Evolutionary conservation across 495 filamentous ascomycete species (phyloP), one percentile per base, ranked within the genome.

Genomic region (Paragyromitra xinjiangensis): DNA sequence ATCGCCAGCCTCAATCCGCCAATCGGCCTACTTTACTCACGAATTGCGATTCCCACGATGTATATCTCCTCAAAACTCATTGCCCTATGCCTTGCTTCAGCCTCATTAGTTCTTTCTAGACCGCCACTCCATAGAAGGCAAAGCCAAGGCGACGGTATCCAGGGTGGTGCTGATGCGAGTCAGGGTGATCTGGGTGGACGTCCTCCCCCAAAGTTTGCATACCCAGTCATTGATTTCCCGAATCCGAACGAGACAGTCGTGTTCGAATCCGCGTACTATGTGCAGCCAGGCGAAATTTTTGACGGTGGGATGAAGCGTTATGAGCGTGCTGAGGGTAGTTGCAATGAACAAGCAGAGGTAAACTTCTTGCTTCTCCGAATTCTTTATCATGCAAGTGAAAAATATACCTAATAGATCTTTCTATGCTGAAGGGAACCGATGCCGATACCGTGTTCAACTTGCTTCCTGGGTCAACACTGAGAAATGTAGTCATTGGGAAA

Each of bases 341-440:
- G 87, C 44, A 78, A 80, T 9, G 87, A 86, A 77, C 86, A 87
- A 42, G 85, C 88, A 51, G 87, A 88, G 83, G 73, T 75, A 29
- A 45, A 34, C 12, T 24, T 12, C 9, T 51, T 37, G 42, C 16
- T 14, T 40, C 42, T 16, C 6, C 34, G 1, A 19, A 45, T 3
- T 8, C 16, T 53, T 34, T 42, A 51, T 19, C 16, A 42, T 26
- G 22, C 29, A 34, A 34, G 1, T 22, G 29, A 40, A 37, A 12
- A 61, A 55, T 14, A 7, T 26, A 26, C 51, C 39, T 39, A 7
- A 63, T 8, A 8, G 16, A 34, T 62, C 1, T 40, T 37, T 22
- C 16, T 16, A 51, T 4, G 22, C 19, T 59, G 34, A 44, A 77
- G 75, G 75, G 75, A 24, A 77, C 75, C 37, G 75, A 77, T 68